These are phyloP conservation scores for Turritis glabra DNA, from an alignment of 345 rosid species.

Conservation along the genomic window DNA sequence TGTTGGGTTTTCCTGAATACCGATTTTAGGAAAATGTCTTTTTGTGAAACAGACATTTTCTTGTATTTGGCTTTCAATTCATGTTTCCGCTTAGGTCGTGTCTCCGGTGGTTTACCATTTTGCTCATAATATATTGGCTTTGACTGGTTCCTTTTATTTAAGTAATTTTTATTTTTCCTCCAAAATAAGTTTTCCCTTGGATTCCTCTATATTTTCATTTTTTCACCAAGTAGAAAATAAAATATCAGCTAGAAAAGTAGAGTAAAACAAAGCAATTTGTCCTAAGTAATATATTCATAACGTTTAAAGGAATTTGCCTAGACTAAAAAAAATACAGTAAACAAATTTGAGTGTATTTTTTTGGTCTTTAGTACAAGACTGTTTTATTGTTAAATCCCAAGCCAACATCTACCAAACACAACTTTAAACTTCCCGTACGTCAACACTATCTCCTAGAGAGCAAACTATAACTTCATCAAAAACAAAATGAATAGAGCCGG, in stretches of 20 bases:
- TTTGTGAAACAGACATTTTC: background rate
- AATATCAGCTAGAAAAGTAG: background rate
- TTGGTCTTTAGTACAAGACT: background rate
- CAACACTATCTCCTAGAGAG: background rate
- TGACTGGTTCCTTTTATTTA: background rate
- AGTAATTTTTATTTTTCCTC: background rate
- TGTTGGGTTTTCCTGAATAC: conserved; percentile 9
- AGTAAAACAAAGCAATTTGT: background rate
- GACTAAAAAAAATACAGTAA: no score
- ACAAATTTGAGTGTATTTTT: background rate
- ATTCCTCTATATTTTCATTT: no score
- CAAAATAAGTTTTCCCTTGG: background rate
- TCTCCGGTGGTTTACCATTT: background rate
- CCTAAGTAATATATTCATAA: no score
- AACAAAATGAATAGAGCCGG: conserved; percentile 5
- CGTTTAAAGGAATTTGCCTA: background rate
- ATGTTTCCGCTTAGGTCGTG: background rate
- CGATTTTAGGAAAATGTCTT: background rate
- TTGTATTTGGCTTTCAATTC: background rate
- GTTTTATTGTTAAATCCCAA: background rate
- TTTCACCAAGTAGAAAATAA: no score
- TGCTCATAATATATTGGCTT: background rate
- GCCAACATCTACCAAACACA: background rate
- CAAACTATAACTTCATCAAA: background rate
- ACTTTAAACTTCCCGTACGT: background rate